Base-by-base conservation (phyloP, 129 eudicot genomes). In the Escallonia rubra region DNA sequence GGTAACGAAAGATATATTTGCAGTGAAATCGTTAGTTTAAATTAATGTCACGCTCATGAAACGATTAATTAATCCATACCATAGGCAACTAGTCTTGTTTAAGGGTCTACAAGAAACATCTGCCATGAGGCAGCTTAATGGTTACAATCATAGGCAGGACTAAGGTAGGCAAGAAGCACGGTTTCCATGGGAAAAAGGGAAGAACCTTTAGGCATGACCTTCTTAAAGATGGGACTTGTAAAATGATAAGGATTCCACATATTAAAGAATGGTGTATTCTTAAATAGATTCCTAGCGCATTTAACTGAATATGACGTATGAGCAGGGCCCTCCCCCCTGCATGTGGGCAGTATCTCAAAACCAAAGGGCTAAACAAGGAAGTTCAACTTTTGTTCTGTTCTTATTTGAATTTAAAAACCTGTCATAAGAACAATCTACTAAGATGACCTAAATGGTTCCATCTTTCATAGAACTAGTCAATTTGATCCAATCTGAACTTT, bases 261-360 rank as follows among this genome's bases (percentile, higher is more conserved):
- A 23, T 23, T 23, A 23, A 70, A 2, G 2, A 58, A 40, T 10
- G 14, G 43, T 8, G 10, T 69, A 13, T 7, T 59, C 6, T 46
- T 72, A 16, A 43, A 44, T 16, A 8, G 69, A 63, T 66, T 66
- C 64, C 48, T 39, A 34, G 71, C 40, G 42, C 77, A 72, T 16
- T 41, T 34, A 12, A 43, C 64, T n/a, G 38, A 0, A 52, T 10
- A 46, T 50, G 43, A 57, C 71, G 8, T 34, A 69, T 59, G n/a
- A 59, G 7, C 64, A 57, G 72, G 72, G 59, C 50, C 47, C 58
- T 69, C 74, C 73, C 73, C 57, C 57, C 5, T 15, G 61, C 73
- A 44, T 68, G 65, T 57, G 65, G 73, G 60, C 60, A 56, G 72
- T 68, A 46, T 68, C 73, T 57, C 56, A 68, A 43, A 56, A 44